Evolutionary conservation across 2,329 filamentous ascomycete genomes (phyloP), one percentile per base, ranked within the genome.

Genomic region (Paradendryphiella salina): DNA sequence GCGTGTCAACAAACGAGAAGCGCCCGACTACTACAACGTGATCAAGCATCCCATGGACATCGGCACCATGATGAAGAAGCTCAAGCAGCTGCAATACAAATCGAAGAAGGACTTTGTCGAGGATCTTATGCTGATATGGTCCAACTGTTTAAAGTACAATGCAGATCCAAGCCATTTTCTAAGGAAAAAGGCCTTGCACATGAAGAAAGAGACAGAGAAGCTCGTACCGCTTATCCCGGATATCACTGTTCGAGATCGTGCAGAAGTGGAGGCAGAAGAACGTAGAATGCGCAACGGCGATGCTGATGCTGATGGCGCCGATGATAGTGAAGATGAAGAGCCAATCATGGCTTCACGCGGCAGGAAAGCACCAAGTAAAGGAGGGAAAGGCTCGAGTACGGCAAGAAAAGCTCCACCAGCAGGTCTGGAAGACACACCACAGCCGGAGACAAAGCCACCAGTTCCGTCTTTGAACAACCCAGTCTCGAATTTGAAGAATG

Each of bases 11-110:
- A 99, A 99, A 77, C 85, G 94, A 64, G 94, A 99, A 73, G 94
- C 91, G 10, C 94, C 93, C 17, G 92, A 97, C 75, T 99, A 99
- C 75, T 91, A 95, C 73, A 87, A 84, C 62, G 84, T 94, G 57
- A 96, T 97, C 75, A 96, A 95, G 75, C 88, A 92, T 38, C 94
- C 94, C 1, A 99, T 99, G 94, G 94, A 99, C 71, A 85, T 99
- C 50, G 94, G 94, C 31, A 87, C 86, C 39, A 97, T 99, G 91
- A 96, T 95, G 56, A 99, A 99, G 78, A 99, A 97, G 77, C 84
- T 99, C 88, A 85, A 86, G 85, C 72, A 75, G 49, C 66, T 79
- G 18, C 68, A 72, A n/a, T 80, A 80, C 70, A 79, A 78, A 64
- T 79, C 77, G 26, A 99, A 99, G 76, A 84, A 89, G 55, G 94